Evolutionary conservation across 2,329 filamentous ascomycete genomes (phyloP).

Genomic region (Curvularia hawaiiensis): DNA sequence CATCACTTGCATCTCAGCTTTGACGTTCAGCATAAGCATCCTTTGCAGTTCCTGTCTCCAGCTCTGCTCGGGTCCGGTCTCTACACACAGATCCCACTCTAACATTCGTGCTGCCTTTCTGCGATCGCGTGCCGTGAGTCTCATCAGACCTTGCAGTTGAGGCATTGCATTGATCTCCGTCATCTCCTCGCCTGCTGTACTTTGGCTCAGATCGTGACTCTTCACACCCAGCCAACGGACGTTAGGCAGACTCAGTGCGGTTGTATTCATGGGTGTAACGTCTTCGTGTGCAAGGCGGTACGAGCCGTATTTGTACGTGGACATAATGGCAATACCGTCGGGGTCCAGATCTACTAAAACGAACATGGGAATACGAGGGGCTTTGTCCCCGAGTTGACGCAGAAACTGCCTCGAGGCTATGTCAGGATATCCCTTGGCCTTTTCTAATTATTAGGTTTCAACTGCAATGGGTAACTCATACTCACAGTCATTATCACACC

Average conservation of each 20-base stretch:
- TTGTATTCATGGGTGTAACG: constrained; percentile 45
- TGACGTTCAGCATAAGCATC: constrained; percentile 76
- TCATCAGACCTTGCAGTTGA: constrained; percentile 52
- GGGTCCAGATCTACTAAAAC: constrained; percentile 77
- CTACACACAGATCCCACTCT: constrained; percentile 44
- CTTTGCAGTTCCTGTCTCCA: constrained; percentile 66
- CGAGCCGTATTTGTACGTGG: constrained; percentile 76
- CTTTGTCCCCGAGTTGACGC: constrained; percentile 47
- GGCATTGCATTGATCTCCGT: constrained; percentile 14
- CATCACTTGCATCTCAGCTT: constrained; percentile 77
- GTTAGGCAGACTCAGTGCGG: constrained; percentile 49
- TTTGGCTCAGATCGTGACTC: constrained; percentile 38
- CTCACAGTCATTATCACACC: constrained; percentile 72
- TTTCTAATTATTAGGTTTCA: constrained; percentile 12
- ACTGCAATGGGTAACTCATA: neutral
- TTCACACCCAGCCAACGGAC: constrained; percentile 71
- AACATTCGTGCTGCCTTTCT: constrained; percentile 62
- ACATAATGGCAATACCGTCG: constrained; percentile 74
- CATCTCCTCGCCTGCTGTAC: constrained; percentile 18
- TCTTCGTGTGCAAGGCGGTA: constrained; percentile 65
- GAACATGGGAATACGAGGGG: constrained; percentile 57
- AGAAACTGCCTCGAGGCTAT: constrained; percentile 71
- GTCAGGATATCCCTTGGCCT: constrained; percentile 86
- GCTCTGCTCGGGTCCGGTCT: constrained; percentile 44
- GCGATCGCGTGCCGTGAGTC: constrained; percentile 63